Base-by-base conservation (phyloP, 148 eudicot genomes). In the Rhododendron molle region DNA sequence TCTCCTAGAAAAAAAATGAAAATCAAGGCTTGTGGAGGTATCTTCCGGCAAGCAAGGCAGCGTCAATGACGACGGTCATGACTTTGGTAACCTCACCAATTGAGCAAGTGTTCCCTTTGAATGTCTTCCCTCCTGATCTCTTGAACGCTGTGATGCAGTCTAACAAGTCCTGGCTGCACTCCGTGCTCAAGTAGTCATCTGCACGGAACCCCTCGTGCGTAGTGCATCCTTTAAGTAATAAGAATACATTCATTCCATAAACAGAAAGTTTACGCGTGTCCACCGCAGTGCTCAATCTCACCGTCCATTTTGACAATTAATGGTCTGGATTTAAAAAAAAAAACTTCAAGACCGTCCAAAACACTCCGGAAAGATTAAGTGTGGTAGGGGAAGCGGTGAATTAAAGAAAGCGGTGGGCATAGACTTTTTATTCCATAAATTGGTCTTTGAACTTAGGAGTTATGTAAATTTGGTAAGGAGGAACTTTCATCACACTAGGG, bases 11-110 rank as follows among this genome's bases (percentile, higher is more conserved):
- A 32, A 40, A 40, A 26, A 74, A 5, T 34, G n/a, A 74, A 36
- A 18, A 74, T 74, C 16, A 74, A 36, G 78, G 78, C 46, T 18
- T 74, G 78, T 74, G 78, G 46, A 74, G 78, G 16, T 36, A 91
- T 46, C 84, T 85, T 36, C 93, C 95, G 78, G 93, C 95, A 69
- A 90, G 82, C 82, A 93, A 85, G 76, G 95, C 95, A 89, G 93
- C 93, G 78, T 93, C 91, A 88, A 93, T 91, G 21, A 86, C 91
- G 20, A 83, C 9, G 23, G 90, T 85, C 30, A 91, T 86, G 82
- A 91, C 80, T n/a, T 88, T 34, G 34, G 88, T 89, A 85, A 93
- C 93, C 36, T 93, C 91, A 10, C 86, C 82, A 28, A 91, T 90
- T 40, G 90, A 62, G 82, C 95, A 93, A 28, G 83, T 90, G 81